Percentiles rank a stretch among this genome's conserved stretches.
phyloP scores from a whole-genome alignment of 2,329 filamentous ascomycete species.

The Eutypa lata region DNA sequence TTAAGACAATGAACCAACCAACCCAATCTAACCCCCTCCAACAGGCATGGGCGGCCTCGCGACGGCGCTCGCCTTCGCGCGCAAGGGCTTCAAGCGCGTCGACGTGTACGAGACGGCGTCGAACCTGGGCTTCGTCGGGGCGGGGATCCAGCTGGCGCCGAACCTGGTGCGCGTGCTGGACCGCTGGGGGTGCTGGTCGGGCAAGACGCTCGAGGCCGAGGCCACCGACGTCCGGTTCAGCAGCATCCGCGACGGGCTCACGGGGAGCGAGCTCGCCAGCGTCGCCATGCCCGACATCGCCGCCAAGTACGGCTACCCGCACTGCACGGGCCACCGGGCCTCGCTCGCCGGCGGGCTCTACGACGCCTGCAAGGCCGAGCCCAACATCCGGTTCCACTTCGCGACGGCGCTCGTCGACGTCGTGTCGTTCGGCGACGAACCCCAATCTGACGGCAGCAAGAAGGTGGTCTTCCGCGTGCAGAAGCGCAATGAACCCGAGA shows the following conservation, averaged over 20 bases:
- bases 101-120: constrained; percentile 72
- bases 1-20: not conserved
- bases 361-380: constrained; percentile 63
- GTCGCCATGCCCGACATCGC: constrained; percentile 67
- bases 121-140: constrained; percentile 76
- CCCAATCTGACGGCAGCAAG: not conserved
- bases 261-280: constrained; percentile 66
- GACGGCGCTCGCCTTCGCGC: constrained; percentile 68
- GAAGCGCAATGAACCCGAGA: constrained; percentile 49
- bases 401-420: constrained; percentile 54
- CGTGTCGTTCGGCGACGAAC: constrained; percentile 51
- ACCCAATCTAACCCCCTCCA: not conserved
- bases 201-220: constrained; percentile 59
- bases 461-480: constrained; percentile 58
- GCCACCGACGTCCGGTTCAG: constrained; percentile 69
- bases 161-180: constrained; percentile 79
- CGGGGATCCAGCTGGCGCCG: constrained; percentile 79
- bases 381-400: constrained; percentile 67
- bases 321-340: constrained; percentile 76
- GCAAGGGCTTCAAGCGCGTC: constrained; percentile 71
- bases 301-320: constrained; percentile 67
- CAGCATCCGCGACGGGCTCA: constrained; percentile 71
- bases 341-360: constrained; percentile 69
- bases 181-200: constrained; percentile 66
- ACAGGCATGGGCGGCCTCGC: constrained; percentile 77